phyloP scores from a whole-genome alignment of 495 filamentous ascomycete genomes.

The Chaetomium tenue region DNA sequence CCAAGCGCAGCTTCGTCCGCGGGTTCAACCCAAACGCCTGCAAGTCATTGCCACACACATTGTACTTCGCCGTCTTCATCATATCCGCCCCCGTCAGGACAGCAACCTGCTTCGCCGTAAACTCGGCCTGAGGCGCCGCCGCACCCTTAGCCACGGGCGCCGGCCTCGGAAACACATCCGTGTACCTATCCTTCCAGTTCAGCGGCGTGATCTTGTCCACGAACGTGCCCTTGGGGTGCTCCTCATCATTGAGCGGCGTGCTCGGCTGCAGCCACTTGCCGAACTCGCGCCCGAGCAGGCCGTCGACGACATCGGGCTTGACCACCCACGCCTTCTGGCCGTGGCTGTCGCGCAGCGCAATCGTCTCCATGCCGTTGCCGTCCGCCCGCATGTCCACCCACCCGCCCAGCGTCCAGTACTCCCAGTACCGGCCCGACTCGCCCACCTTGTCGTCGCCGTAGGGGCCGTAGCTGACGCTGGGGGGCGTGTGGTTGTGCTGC shows the following conservation, averaged over 20 bases:
- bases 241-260: not conserved
- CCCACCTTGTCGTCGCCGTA: conserved; percentile 1
- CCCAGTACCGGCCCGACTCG: conserved; percentile 17
- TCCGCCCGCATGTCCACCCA: conserved; percentile 5
- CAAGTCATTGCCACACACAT: not conserved
- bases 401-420: conserved; percentile 2
- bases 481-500: conserved; percentile 4
- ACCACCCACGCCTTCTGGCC: not conserved
- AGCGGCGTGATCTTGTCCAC: not conserved
- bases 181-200: not conserved
- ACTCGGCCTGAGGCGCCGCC: too few relatives aligned
- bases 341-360: conserved; percentile 6
- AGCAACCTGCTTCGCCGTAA: not conserved
- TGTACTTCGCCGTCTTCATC: not conserved
- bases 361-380: not conserved
- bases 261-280: not conserved
- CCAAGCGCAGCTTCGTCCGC: not conserved
- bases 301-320: not conserved
- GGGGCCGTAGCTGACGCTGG: not conserved
- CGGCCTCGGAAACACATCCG: not conserved
- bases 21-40: too few relatives aligned
- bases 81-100: not conserved
- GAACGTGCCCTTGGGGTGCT: not conserved
- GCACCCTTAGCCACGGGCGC: too few relatives aligned
- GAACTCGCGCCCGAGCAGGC: not conserved